A percentile compares a stretch with the other conserved stretches of the same genome.
phyloP scores from a whole-genome alignment of 108 stramenopile genomes.

The Epithemia pelagica region DNA sequence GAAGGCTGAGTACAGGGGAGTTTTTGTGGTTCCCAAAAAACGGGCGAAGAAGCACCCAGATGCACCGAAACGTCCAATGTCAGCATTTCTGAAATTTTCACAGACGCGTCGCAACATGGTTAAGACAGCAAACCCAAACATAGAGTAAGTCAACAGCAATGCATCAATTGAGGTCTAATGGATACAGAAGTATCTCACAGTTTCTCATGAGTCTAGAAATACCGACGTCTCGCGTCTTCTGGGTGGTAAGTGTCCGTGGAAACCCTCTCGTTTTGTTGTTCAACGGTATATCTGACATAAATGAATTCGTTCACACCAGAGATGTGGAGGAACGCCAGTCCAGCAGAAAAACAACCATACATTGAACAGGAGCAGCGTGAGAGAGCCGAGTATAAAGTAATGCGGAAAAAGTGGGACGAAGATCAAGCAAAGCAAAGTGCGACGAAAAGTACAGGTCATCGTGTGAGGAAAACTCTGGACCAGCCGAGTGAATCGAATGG shows the following conservation, averaged over 20 bases:
- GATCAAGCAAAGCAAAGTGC: slow-evolving; percentile 37
- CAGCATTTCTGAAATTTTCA: slow-evolving; percentile 57
- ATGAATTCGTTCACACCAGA: too few species aligned
- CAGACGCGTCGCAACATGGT: slow-evolving; percentile 37
- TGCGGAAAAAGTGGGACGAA: slow-evolving; percentile 35
- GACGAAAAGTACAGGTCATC: slow-evolving; percentile 22
- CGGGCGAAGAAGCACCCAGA: slow-evolving; percentile 55
- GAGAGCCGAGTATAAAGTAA: slow-evolving; percentile 49
- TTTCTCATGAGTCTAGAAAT: slow-evolving; percentile 19
- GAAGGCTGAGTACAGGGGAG: slow-evolving; percentile 46
- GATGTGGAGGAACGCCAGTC: slow-evolving; percentile 56
- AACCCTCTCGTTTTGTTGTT: neutral
- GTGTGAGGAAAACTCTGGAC: slow-evolving; percentile 1
- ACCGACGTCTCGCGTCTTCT: slow-evolving; percentile 52
- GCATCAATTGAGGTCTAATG: too few species aligned
- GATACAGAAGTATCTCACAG: too few species aligned
- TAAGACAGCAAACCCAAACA: slow-evolving; percentile 48
- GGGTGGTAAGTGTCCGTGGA: too few species aligned
- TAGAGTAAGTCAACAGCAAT: slow-evolving; percentile 16
- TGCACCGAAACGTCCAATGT: slow-evolving; percentile 63
- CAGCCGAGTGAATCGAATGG: neutral
- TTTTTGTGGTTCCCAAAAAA: slow-evolving; percentile 36
- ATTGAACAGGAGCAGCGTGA: slow-evolving; percentile 43
- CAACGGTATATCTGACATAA: neutral
- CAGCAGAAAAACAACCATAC: slow-evolving; percentile 37